Conservation (phyloP, 345 rosid genomes). For the Arabis alpina region DNA sequence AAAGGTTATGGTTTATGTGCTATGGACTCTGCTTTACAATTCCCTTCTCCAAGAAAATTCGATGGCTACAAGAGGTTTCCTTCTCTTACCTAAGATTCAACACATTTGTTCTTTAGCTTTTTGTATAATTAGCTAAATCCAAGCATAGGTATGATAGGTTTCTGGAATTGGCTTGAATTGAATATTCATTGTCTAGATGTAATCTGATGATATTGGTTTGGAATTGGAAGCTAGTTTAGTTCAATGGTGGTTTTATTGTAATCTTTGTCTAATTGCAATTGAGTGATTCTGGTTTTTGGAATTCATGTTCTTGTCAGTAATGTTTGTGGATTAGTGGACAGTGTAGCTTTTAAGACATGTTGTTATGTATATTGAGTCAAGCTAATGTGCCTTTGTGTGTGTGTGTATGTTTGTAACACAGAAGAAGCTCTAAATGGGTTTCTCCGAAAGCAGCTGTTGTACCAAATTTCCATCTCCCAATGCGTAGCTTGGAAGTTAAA, state of each 20-base stretch:
- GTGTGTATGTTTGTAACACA: slow-evolving; percentile 29
- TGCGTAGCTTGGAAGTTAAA: slow-evolving; percentile 81
- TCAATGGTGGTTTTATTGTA: too few relatives aligned
- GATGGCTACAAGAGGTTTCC: slow-evolving; percentile 52
- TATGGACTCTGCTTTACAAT: slow-evolving; percentile 49
- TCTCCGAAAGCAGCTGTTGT: slow-evolving; percentile 71
- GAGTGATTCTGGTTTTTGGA: too few relatives aligned
- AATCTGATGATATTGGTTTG: not conserved
- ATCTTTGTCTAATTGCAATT: too few relatives aligned
- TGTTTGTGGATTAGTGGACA: not conserved
- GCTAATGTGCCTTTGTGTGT: slow-evolving; percentile 14
- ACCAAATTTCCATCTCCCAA: slow-evolving; percentile 75
- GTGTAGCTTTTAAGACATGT: not conserved
- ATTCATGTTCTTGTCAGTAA: not conserved
- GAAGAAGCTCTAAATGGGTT: slow-evolving; percentile 57
- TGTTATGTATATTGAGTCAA: not conserved
- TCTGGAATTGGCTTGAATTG: not conserved
- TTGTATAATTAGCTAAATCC: not conserved
- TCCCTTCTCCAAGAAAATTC: slow-evolving; percentile 47
- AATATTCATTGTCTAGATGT: not conserved
- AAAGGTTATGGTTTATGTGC: slow-evolving; percentile 52
- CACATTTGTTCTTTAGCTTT: not conserved
- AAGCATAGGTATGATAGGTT: not conserved
- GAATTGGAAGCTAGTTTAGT: not conserved
- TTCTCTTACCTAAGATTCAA: slow-evolving; percentile 4